Evolutionary conservation across 2,329 filamentous ascomycete species (phyloP), one percentile per base, ranked within the genome.

Genomic region (Arthroderma uncinatum): DNA sequence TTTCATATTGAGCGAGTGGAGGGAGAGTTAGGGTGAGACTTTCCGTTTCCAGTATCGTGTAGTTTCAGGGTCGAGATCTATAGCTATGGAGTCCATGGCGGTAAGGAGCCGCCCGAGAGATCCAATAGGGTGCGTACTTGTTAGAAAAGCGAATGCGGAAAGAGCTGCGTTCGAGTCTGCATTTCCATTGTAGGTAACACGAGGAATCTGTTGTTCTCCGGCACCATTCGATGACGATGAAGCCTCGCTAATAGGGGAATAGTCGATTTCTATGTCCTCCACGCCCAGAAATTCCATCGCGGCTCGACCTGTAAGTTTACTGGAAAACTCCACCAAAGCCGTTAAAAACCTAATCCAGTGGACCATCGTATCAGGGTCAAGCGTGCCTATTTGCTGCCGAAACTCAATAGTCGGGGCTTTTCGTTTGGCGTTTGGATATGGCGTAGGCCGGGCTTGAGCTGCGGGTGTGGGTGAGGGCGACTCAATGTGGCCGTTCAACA

Each of bases 391-490:
- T 23, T 57, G 58, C 16, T 60, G 58, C 16, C 58, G 57, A 52
- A 62, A 62, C 50, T 61, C 58, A 19, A 62, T 33, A 2, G 59
- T 61, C 12, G 59, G 59, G 23, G 14, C 37, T 54, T 59, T 61
- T 52, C 56, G 54, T 53, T 57, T 61, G 6, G 54, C 44, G 30
- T 10, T 2, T 48, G 44, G 23, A 28, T n/a, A 7, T 28, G n/a
- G 23, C 19, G 21, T 47, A 19, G 21, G 42, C 19, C 3, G 21
- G 2, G 44, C 9, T 12, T 48, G 12, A 39, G 30, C 6, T 47
- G 37, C n/a, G 8, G 33, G 14, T 19, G 30, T 33, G 16, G n/a
- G 44, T 21, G 19, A 19, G 23, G 39, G 19, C 9, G 39, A 2
- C 1, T 23, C n/a, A n/a, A n/a, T n/a, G 12, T 34, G 33, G 33